Evolutionary conservation across 805 yeast species (phyloP).

Genomic region (Nakazawaea ernobii): DNA sequence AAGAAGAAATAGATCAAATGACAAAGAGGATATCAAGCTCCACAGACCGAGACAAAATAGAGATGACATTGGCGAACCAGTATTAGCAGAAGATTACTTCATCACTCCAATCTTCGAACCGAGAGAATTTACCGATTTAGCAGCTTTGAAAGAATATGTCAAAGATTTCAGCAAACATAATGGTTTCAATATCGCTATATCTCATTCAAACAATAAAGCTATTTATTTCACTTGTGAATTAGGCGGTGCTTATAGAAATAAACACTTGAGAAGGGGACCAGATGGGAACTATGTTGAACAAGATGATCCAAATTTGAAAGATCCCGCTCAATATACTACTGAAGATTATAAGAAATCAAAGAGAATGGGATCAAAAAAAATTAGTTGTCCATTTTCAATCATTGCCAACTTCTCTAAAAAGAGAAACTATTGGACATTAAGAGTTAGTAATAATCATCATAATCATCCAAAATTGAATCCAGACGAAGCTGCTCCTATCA

Average conservation of each 20-base stretch:
- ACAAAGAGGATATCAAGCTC: slow-evolving; percentile 3
- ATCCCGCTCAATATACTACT: slow-evolving; percentile 11
- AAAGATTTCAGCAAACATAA: slow-evolving; percentile 51
- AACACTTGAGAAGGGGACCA: slow-evolving; percentile 33
- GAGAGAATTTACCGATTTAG: slow-evolving; percentile 43
- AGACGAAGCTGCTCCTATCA: slow-evolving; percentile 49
- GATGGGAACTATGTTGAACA: slow-evolving; percentile 14
- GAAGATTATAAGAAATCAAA: slow-evolving; percentile 27
- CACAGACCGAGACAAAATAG: slow-evolving; percentile 8
- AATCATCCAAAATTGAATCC: slow-evolving; percentile 56
- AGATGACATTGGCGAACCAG: slow-evolving; percentile 10
- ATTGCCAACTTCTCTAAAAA: slow-evolving; percentile 48
- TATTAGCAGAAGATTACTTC: slow-evolving; percentile 31
- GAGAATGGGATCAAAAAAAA: slow-evolving; percentile 38
- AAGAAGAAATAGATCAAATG: slow-evolving; percentile 8
- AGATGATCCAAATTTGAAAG: slow-evolving; percentile 11
- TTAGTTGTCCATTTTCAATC: slow-evolving; percentile 55
- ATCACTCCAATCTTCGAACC: slow-evolving; percentile 51
- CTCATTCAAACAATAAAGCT: slow-evolving; percentile 53
- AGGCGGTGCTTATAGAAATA: slow-evolving; percentile 45
- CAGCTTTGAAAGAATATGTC: slow-evolving; percentile 47
- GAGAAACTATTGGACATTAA: slow-evolving; percentile 44
- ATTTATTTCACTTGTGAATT: slow-evolving; percentile 55
- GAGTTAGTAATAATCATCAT: slow-evolving; percentile 50
- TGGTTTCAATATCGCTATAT: slow-evolving; percentile 55